Evolutionary conservation across 2,329 filamentous ascomycete species (phyloP), one percentile per base, ranked within the genome.

Genomic region (Exophiala phaeomuriformis): DNA sequence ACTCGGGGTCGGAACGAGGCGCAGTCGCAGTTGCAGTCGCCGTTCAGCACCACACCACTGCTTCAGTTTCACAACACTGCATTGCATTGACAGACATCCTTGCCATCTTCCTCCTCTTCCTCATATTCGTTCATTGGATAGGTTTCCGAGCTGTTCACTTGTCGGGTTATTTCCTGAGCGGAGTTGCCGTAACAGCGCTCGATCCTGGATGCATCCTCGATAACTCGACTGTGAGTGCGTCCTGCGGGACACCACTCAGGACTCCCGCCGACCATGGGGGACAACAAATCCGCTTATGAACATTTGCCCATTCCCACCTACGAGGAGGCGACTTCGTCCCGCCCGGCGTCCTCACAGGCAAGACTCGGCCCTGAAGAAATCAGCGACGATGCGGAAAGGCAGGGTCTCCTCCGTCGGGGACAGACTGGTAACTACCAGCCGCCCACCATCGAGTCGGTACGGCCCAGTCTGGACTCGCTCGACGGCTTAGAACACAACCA

Each of bases 391-490:
- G 80, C 81, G 51, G 89, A 95, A 71, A 80, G 85, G 69, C 85
- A 90, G 70, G 86, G 85, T 4, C 80, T 95, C 29, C 77, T 95
- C 39, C 77, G 76, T 49, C 68, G 66, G 45, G 63, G 63, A 57
- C 63, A 68, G 53, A 65, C 70, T 54, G 64, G 70, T 43, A 82
- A 82, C 59, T 95, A 96, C 69, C 83, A 83, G 32, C 80, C 85
- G 36, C 90, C 91, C 1, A 90, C 86, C 1, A 90, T 91, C 58
- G 86, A 93, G 69, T 90, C 89, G 53, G 85, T 83, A 56, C 85
- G 90, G 58, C 73, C 74, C 47, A 82, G 72, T 69, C 72, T 77
- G 60, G 83, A 78, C 63, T 81, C 79, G 56, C 75, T 74, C 47
- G 70, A 67, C 74, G 80, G 70, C 69, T 77, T 65, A 70, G 77